These are phyloP conservation scores for Mycena indigotica DNA, from an alignment of 768 basidiomycete genomes.

Conservation along the genomic window DNA sequence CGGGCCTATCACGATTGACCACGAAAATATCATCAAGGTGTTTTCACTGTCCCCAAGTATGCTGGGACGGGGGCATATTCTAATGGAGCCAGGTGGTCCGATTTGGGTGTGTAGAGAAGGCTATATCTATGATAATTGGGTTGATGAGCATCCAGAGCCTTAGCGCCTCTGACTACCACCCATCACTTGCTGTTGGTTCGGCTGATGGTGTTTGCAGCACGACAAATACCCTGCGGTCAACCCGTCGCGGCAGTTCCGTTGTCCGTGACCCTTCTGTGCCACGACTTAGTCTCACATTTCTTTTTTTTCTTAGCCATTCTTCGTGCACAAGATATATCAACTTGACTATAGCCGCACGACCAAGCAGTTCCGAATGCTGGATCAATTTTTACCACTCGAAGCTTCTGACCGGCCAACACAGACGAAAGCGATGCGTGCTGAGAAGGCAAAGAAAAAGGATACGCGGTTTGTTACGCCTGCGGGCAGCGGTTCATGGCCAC, in stretches of 20 bases:
- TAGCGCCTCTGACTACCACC: slow-evolving; percentile 80
- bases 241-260: slow-evolving; percentile 69
- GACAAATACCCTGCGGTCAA: slow-evolving; percentile 68
- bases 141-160: slow-evolving; percentile 52
- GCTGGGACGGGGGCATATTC: slow-evolving; percentile 70
- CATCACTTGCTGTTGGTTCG: slow-evolving; percentile 79
- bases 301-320: slow-evolving; percentile 57
- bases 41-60: slow-evolving; percentile 72
- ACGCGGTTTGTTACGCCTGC: slow-evolving; percentile 30
- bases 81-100: slow-evolving; percentile 77
- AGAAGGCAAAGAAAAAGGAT: slow-evolving; percentile 37
- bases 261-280: slow-evolving; percentile 43
- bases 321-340: slow-evolving; percentile 79
- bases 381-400: slow-evolving; percentile 79
- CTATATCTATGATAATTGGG: not conserved
- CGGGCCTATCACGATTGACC: slow-evolving; percentile 76
- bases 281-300: not conserved
- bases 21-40: slow-evolving; percentile 78
- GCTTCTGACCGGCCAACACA: slow-evolving; percentile 42
- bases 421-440: slow-evolving; percentile 37
- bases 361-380: slow-evolving; percentile 84
- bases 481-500: slow-evolving; percentile 75
- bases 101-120: slow-evolving; percentile 67
- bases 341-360: slow-evolving; percentile 83
- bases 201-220: slow-evolving; percentile 83